Evolutionary conservation across 768 basidiomycete species (phyloP), one percentile per base, ranked within the genome.

Genomic region (Termitomyces sp.): DNA sequence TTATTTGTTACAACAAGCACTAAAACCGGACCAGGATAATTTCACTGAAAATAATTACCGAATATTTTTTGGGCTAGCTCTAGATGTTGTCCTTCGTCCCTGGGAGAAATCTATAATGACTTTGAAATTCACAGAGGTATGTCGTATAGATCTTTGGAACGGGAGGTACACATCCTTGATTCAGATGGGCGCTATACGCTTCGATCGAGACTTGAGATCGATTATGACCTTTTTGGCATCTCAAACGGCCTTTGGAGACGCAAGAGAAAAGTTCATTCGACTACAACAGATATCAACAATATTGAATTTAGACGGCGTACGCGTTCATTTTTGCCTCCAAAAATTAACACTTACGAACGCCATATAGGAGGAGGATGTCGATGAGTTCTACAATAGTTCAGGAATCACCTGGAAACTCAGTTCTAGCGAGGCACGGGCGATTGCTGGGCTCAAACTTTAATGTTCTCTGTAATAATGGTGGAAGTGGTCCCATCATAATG

Each of bases 171-270:
- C 19, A 53, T 31, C 54, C 23, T 7, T 49, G 46, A 17, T 53
- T 15, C 62, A 98, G 95, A 81, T 98, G 57, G 97, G 97, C 26
- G 96, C 94, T 3, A 88, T 99, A 58, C 87, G 94, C 15, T 95
- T 97, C 67, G 97, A 99, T 65, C 83, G 89, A 17, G 96, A 99
- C 68, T 74, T 98, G 45, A 82, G 96, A 26, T 82, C 91, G 4
- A 82, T 98, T 60, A 85, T 83, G 23, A 77, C 86, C 2, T 94
- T 89, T 71, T 80, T 99, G 12, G 86, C 90, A 1, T 85, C 90
- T 2, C 97, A 97, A 67, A 94, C 91, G 5, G 78, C 83, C 5
- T 94, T 93, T 70, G 93, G 94, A 9, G 93, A 95, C 55, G 84
- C 89, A 17, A 76, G 97, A 63, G 95, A 97, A 63, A 96, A 95